Base-by-base conservation (phyloP, 2,329 filamentous ascomycete genomes). In the Orbilia oligospora region DNA sequence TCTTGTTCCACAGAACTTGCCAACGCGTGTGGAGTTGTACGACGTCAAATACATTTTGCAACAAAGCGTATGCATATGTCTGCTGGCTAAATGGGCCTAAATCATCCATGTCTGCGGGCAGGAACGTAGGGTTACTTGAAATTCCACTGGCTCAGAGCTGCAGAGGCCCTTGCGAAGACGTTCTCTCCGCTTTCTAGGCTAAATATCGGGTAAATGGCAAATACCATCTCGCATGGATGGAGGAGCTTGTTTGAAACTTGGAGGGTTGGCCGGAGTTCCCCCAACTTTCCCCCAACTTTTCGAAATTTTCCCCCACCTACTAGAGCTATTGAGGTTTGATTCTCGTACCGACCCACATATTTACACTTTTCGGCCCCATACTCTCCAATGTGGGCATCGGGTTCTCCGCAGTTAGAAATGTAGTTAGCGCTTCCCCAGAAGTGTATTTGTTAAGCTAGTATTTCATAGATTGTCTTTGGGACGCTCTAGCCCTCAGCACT, bases 161-260 rank as follows among this genome's bases (percentile, higher is more conserved):
- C n/a, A n/a, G n/a, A n/a, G n/a, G n/a, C 56, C 56, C 20, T 41
- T 41, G 9, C 22, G 33, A 14, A 16, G 14, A 22, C 12, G 12
- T 33, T 27, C 27, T 49, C 55, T 55, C 68, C 68, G 53, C 68
- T 69, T 33, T 38, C 38, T 16, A 72, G 70, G 61, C 70, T 73
- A 73, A 73, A 73, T 48, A 24, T 22, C n/a, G 70, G 61, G 3
- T 64, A 73, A 66, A 66, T 61, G 61, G 48, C 12, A 48, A 56
- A 44, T 53, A 9, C 18, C 33, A 61, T 61, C 12, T 44, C 36
- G 56, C 56, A 61, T 44, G 36, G 56, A 38, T 53, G 33, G 68
- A 51, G 27, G 53, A 38, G 41, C 56, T 61, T 61, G 56, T 61
- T 61, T 61, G 56, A 41, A 71, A 46, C 48, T 53, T 65, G 48